phyloP scores from a whole-genome alignment of 1,284 basidiomycete species.

The Phellopilus nigrolimitatus region DNA sequence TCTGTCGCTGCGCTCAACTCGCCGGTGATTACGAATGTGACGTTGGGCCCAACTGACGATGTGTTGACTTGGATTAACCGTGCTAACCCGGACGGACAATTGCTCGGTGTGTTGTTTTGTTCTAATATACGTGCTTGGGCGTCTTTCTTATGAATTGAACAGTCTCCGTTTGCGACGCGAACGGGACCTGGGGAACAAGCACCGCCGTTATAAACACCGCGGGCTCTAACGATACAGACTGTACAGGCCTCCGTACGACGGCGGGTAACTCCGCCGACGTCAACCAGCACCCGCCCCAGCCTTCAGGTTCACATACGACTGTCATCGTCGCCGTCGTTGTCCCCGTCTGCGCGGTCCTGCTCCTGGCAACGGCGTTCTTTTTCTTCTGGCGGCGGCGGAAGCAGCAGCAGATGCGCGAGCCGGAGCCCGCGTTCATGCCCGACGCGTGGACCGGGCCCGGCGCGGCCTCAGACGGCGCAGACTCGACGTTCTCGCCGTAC shows the following conservation, averaged over 20 bases:
- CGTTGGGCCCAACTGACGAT: slow-evolving; percentile 36
- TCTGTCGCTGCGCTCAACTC: slow-evolving; percentile 38
- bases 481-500: slow-evolving; percentile 8
- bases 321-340: slow-evolving; percentile 14
- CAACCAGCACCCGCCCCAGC: slow-evolving; percentile 12
- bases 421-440: slow-evolving; percentile 17
- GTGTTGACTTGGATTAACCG: slow-evolving; percentile 45
- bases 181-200: slow-evolving; percentile 19
- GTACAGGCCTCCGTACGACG: slow-evolving; percentile 8
- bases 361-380: slow-evolving; percentile 10
- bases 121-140: slow-evolving; percentile 1
- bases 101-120: slow-evolving; percentile 38
- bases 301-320: slow-evolving; percentile 4
- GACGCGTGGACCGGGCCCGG: slow-evolving; percentile 18
- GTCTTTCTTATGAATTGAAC: slow-evolving; percentile 9
- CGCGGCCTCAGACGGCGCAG: neutral
- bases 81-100: slow-evolving; percentile 33
- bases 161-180: slow-evolving; percentile 13
- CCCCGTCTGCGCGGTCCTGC: slow-evolving; percentile 2
- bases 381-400: slow-evolving; percentile 10
- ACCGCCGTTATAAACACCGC: slow-evolving; percentile 19
- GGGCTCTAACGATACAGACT: slow-evolving; percentile 13
- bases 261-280: slow-evolving; percentile 18
- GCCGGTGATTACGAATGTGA: slow-evolving; percentile 40
- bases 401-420: neutral